Evolutionary conservation across 768 basidiomycete species (phyloP), one percentile per base, ranked within the genome.

Genomic region (Calocybe gangraenosa): DNA sequence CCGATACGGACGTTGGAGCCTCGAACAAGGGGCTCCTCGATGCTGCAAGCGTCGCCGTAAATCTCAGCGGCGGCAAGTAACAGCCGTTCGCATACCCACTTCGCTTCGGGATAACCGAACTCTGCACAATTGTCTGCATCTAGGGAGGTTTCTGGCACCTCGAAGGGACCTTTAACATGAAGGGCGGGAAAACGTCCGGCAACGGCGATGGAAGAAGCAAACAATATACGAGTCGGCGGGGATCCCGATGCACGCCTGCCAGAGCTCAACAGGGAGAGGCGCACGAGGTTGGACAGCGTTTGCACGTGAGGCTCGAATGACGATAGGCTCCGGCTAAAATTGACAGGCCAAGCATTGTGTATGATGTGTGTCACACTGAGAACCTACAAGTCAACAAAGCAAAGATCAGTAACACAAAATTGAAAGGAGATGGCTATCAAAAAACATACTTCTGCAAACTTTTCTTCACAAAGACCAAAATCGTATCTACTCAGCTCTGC

Each of bases 261-360:
- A 37, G 55, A n/a, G 17, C 55, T 55, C 10, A 57, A 20, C 11
- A 64, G 40, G 3, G 58, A 53, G 3, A 66, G 54, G 4, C 58
- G 56, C 10, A 66, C 43, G 38, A 64, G 55, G 42, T 71, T 70
- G 13, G 62, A 60, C 3, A 67, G 50, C 1, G 57, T 65, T 30
- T 57, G 61, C 10, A 75, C 59, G 41, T 60, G 71, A 3, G 67
- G 64, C 28, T 73, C 71, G 41, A 75, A 71, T 1, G 74, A 73
- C 5, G 65, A 57, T 8, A 75, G 55, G 2, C 57, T 57, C 25
- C 69, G 43, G 41, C 67, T 73, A 47, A 73, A 74, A 40, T 76
- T 65, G 37, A 75, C 65, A 1, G 66, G 67, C 73, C 73, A 75
- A 5, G 73, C 73, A 15, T 62, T 64, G 36, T 67, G 49, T 44